Evolutionary conservation across 2,329 filamentous ascomycete genomes (phyloP).

Genomic region (Conoideocrella luteorostrata): DNA sequence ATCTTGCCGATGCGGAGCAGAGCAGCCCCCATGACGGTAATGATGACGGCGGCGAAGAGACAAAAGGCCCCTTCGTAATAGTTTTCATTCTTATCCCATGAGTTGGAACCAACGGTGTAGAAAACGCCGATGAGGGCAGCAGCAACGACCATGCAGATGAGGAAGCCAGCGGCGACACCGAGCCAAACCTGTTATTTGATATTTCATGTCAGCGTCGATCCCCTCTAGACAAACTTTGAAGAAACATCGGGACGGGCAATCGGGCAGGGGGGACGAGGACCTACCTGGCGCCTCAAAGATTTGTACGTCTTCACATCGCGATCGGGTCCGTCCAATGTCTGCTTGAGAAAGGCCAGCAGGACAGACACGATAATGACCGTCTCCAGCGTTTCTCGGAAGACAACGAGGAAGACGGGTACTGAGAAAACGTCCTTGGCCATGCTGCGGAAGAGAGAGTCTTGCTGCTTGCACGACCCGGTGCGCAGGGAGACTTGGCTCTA

Average conservation of each 20-base stretch:
- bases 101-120: conserved; percentile 59
- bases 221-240: no score
- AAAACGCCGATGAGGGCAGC: conserved; percentile 66
- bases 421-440: conserved; percentile 67
- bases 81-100: conserved; percentile 63
- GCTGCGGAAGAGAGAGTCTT: conserved; percentile 9
- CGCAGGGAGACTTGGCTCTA: background rate
- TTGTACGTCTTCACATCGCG: conserved; percentile 59
- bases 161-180: conserved; percentile 55
- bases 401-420: conserved; percentile 81
- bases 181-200: conserved; percentile 47
- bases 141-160: conserved; percentile 60
- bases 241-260: no score
- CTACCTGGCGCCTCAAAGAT: conserved; percentile 58
- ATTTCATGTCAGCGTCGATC: no score
- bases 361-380: conserved; percentile 81
- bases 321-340: conserved; percentile 62
- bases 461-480: background rate
- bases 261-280: background rate
- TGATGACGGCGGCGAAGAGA: conserved; percentile 70
- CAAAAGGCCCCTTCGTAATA: conserved; percentile 78
- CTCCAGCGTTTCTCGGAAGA: conserved; percentile 80
- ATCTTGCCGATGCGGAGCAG: conserved; percentile 77
- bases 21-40: conserved; percentile 73
- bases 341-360: conserved; percentile 78